A percentile compares a stretch with the other conserved stretches of the same genome.
phyloP scores from a whole-genome alignment of 345 rosid species.

The Salix suchowensis region DNA sequence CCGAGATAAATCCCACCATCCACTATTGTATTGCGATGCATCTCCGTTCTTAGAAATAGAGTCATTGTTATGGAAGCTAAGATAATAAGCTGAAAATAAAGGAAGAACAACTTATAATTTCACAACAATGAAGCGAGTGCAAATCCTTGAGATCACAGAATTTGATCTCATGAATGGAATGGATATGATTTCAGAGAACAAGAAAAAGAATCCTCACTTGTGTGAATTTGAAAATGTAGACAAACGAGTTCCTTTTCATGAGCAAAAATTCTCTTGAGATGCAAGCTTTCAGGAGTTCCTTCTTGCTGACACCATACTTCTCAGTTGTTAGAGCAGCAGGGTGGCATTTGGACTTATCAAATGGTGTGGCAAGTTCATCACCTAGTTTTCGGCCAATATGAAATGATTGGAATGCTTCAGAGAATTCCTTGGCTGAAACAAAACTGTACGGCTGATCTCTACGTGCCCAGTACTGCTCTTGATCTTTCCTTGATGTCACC shows the following conservation, averaged over 20 bases:
- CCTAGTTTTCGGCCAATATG: slow-evolving; percentile 57
- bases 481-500: slow-evolving; percentile 76
- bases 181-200: background rate
- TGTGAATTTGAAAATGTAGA: slow-evolving; percentile 56
- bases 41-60: slow-evolving; percentile 57
- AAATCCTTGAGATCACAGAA: slow-evolving; percentile 4
- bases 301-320: slow-evolving; percentile 58
- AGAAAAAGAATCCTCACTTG: slow-evolving; percentile 29
- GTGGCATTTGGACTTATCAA: slow-evolving; percentile 68
- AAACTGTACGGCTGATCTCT: slow-evolving; percentile 56
- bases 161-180: background rate
- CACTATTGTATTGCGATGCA: slow-evolving; percentile 48
- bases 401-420: slow-evolving; percentile 65
- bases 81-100: slow-evolving; percentile 47
- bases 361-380: slow-evolving; percentile 60
- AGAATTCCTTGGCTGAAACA: slow-evolving; percentile 51
- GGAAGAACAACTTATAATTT: background rate
- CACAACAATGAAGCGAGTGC: background rate
- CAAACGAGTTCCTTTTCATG: slow-evolving; percentile 85
- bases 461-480: slow-evolving; percentile 69
- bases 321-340: slow-evolving; percentile 67
- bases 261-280: slow-evolving; percentile 64
- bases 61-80: slow-evolving; percentile 57
- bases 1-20: slow-evolving; percentile 75
- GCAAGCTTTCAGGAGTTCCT: slow-evolving; percentile 68